Base-by-base conservation (phyloP, 805 yeast genomes). In the Metschnikowia koreensis region DNA sequence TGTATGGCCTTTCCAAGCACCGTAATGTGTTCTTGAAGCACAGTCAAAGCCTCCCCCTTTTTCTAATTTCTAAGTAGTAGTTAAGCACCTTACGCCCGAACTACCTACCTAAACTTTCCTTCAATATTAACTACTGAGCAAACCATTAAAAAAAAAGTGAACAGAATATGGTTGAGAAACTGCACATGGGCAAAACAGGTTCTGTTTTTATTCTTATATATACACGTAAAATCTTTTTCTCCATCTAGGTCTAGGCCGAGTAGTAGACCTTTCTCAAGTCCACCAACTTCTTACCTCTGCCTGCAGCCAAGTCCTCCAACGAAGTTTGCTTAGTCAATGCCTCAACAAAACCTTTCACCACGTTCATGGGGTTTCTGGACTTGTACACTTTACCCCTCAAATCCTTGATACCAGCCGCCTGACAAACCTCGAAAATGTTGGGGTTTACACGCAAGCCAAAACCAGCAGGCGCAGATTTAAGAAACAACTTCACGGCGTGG, bases 321-420 rank as follows among this genome's bases (percentile, higher is more conserved):
- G 96, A 80, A 58, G 81, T 82, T 71, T 92, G 98, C 63, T 83
- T 82, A 47, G 80, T 76, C 58, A 94, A 80, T 1, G 97, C 97
- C 67, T 89, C 96, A 53, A 92, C 77, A 47, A 92, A 81, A 41
- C 93, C 94, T 74, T 92, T 91, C 52, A 89, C 89, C 45, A 92
- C 96, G 70, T 92, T 92, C 96, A 94, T 90, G 47, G 87, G 86
- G 73, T 93, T 94, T 77, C 98, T 83, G 37, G 97, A 89, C 64
- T 91, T 86, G 76, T 87, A 89, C 44, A 93, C 88, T 66, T 93
- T 93, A 5, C 96, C 97, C 62, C 91, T 82, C 63, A 94, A 75
- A 71, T 94, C 99, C 69, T 87, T 88, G 68, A 94, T 90, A 56
- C 99, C 99, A 1, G 92, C 96, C 53, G 91, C 84, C 66, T 87